Base-by-base conservation (phyloP, 2,329 filamentous ascomycete species). In the Trematosphaeria pertusa region DNA sequence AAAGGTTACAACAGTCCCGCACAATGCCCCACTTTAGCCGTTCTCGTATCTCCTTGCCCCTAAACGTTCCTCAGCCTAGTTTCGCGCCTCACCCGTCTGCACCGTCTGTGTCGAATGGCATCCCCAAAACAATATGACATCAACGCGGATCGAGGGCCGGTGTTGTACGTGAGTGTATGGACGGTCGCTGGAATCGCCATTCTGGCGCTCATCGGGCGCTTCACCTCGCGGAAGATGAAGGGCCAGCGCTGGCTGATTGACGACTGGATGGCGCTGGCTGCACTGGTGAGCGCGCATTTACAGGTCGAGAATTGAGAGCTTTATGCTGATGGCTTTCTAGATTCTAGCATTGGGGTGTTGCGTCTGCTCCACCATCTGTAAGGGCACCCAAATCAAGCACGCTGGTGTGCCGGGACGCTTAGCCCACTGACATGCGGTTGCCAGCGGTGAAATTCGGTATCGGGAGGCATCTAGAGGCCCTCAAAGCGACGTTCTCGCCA, bases 331-430 rank as follows among this genome's bases (percentile, higher is more conserved):
- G 6, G 20, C n/a, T 5, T 10, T 9, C 3, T 33, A 41, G 38
- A 41, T 41, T 4, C 24, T 41, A 31, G 38, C 38, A 5, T 21
- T 41, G 21, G 38, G 38, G n/a, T 41, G 38, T 21, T 41, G 38
- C 38, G 15, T 41, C 24, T 41, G 38, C 26, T 32, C 38, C 11
- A 41, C 38, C 2, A 5, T 41, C 20, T 41, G 38, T 41, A 41
- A 5, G 28, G 24, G 7, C 24, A 8, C 24, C 24, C 12, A 7
- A 12, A 12, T 28, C 24, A 8, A 28, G 24, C 24, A 28, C 24
- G 24, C 24, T 8, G 24, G 8, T 12, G 24, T 28, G 12, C n/a
- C n/a, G n/a, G n/a, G n/a, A n/a, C n/a, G n/a, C n/a, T n/a, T n/a
- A n/a, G n/a, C n/a, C n/a, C 6, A 33, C 34, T 37, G 14, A 28